phyloP scores from a whole-genome alignment of 176 grass and related monocot species.

The Phoenix roebelenii region DNA sequence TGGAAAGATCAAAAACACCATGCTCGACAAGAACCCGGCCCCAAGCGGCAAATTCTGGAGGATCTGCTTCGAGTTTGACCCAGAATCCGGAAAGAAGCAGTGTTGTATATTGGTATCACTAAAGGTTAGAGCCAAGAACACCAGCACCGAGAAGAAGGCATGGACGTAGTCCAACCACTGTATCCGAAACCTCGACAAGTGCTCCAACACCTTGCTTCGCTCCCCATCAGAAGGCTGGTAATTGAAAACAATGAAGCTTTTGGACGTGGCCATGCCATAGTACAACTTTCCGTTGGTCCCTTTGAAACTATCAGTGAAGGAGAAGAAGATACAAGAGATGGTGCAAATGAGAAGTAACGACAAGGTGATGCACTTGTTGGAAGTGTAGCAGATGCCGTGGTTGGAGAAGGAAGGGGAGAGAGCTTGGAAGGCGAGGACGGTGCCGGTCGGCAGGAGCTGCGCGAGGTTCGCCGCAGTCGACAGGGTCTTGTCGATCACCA shows the following conservation, averaged over 20 bases:
- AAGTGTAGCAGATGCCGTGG: conserved; percentile 33
- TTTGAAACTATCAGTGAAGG: conserved; percentile 61
- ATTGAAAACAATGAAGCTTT: conserved; percentile 37
- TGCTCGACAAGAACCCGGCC: conserved; percentile 27
- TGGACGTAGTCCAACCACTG: conserved; percentile 39
- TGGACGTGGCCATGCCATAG: conserved; percentile 42
- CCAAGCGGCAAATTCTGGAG: conserved; percentile 57
- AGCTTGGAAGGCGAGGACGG: conserved; percentile 46
- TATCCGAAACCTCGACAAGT: conserved; percentile 23
- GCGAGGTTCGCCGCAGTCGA: conserved; percentile 31
- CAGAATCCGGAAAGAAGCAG: conserved; percentile 47
- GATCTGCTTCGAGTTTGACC: conserved; percentile 27
- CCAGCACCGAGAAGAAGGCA: conserved; percentile 34
- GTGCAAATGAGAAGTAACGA: conserved; percentile 25
- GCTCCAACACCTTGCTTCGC: conserved; percentile 4
- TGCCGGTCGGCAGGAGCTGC: conserved; percentile 57
- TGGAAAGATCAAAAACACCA: conserved; percentile 55
- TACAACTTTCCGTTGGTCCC: conserved; percentile 49
- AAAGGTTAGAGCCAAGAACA: conserved; percentile 49
- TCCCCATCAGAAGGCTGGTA: conserved; percentile 6
- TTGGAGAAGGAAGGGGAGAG: conserved; percentile 62
- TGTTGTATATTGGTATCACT: conserved; percentile 32
- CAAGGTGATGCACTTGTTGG: conserved; percentile 30
- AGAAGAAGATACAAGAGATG: conserved; percentile 37
- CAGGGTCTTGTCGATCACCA: conserved; percentile 26